Evolutionary conservation across 441 rosid species (phyloP).

Genomic region (Dalechampia spathulata): DNA sequence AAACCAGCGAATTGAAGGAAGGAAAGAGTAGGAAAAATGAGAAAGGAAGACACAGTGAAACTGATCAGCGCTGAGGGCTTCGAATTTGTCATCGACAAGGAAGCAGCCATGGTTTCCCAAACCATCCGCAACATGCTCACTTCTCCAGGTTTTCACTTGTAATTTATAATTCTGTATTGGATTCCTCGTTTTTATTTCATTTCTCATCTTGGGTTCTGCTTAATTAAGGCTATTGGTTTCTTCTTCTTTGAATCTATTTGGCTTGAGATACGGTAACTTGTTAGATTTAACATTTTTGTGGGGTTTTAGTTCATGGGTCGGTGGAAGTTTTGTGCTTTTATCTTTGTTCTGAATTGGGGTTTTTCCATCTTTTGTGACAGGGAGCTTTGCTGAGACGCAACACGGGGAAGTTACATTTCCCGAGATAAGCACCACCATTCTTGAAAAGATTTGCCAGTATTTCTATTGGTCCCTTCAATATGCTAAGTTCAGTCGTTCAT

Average conservation of each 20-base stretch:
- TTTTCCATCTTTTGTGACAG: constrained; percentile 24
- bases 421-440: constrained; percentile 74
- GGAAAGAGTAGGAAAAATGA: constrained; percentile 22
- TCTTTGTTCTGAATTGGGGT: background rate
- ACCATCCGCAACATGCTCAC: constrained; percentile 95
- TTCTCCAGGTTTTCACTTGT: constrained; percentile 61
- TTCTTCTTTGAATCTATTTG: too few relatives aligned
- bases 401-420: constrained; percentile 86
- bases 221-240: background rate
- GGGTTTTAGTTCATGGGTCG: too few relatives aligned
- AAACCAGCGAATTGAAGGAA: too few relatives aligned
- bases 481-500: constrained; percentile 44
- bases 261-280: too few relatives aligned
- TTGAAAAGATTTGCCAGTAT: constrained; percentile 95
- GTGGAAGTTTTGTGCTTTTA: background rate
- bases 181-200: background rate
- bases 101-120: constrained; percentile 98
- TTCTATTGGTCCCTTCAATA: constrained; percentile 94
- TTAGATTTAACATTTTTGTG: too few relatives aligned
- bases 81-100: constrained; percentile 80
- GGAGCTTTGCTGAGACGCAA: constrained; percentile 75
- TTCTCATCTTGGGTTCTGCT: too few relatives aligned
- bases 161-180: background rate
- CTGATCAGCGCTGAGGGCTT: constrained; percentile 88
- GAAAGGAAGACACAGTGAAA: constrained; percentile 73